Conservation (phyloP, 2,329 filamentous ascomycete species). For the Phaeomoniella chlamydospora region DNA sequence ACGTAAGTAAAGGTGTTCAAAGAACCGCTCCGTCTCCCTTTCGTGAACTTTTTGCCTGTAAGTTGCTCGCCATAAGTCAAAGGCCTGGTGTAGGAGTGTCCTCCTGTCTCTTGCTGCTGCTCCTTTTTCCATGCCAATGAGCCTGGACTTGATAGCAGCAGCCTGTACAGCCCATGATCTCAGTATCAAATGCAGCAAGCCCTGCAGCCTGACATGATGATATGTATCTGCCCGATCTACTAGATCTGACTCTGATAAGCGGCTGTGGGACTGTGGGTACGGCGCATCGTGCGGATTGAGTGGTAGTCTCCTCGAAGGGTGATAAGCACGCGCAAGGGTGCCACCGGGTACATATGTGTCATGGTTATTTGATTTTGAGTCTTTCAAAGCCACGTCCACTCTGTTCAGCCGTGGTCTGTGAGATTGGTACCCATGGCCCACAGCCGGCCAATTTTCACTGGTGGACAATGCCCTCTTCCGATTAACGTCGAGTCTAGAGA, state of each 20-base stretch:
- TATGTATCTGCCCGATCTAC: conserved; percentile 35
- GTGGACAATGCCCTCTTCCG: not conserved
- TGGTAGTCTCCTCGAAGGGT: not conserved
- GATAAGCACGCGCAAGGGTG: not conserved
- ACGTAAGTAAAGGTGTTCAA: conserved; percentile 40
- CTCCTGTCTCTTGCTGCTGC: conserved; percentile 35
- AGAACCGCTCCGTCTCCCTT: conserved; percentile 37
- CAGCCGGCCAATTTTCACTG: not conserved
- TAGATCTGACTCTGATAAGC: conserved; percentile 18
- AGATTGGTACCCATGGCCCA: too few species aligned
- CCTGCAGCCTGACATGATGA: conserved; percentile 24
- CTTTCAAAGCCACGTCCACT: not conserved
- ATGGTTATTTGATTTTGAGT: not conserved
- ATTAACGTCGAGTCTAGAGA: conserved; percentile 23
- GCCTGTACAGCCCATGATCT: not conserved
- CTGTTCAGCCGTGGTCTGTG: not conserved
- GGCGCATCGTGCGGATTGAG: not conserved
- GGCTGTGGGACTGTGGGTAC: not conserved
- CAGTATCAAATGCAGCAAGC: conserved; percentile 19
- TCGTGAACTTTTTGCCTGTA: conserved; percentile 24
- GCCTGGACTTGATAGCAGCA: conserved; percentile 7
- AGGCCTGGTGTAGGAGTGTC: conserved; percentile 36
- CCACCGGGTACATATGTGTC: too few species aligned
- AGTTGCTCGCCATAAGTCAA: conserved; percentile 34
- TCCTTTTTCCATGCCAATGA: conserved; percentile 22